phyloP scores from a whole-genome alignment of 176 grass and related monocot species.

The Alopecurus myosuroides region DNA sequence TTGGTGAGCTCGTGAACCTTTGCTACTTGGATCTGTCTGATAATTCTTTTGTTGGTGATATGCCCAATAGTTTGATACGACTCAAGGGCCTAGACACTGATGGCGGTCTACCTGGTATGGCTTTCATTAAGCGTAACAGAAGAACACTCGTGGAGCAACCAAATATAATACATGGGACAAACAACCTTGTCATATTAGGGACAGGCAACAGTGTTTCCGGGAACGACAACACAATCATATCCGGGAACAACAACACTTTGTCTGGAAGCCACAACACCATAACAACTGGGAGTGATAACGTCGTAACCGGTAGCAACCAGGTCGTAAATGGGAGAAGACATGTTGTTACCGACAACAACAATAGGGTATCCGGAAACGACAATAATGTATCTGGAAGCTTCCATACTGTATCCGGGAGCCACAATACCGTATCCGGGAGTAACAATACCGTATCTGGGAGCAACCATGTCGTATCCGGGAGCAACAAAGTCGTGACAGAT shows the following conservation, averaged over 20 bases:
- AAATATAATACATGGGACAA: neutral
- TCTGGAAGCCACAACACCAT: neutral
- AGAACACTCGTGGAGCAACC: neutral
- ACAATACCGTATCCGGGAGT: neutral
- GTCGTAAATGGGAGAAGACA: neutral
- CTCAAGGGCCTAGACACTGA: neutral
- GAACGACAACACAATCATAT: neutral
- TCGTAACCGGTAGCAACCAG: neutral
- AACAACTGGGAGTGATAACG: neutral
- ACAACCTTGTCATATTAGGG: neutral
- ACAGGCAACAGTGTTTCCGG: neutral
- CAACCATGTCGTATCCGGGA: neutral
- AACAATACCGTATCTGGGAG: neutral
- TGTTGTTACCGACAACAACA: neutral
- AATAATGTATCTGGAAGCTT: neutral
- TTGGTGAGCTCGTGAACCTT: neutral
- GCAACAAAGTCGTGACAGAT: neutral
- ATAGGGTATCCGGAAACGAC: neutral
- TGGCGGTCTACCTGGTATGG: neutral
- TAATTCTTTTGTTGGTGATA: neutral
- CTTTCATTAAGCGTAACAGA: neutral
- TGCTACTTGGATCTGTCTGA: neutral
- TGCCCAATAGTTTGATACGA: neutral
- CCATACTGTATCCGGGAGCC: neutral
- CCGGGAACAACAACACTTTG: neutral